Conservation (phyloP, 257 asterid genomes). For the Solanum sejunctum region DNA sequence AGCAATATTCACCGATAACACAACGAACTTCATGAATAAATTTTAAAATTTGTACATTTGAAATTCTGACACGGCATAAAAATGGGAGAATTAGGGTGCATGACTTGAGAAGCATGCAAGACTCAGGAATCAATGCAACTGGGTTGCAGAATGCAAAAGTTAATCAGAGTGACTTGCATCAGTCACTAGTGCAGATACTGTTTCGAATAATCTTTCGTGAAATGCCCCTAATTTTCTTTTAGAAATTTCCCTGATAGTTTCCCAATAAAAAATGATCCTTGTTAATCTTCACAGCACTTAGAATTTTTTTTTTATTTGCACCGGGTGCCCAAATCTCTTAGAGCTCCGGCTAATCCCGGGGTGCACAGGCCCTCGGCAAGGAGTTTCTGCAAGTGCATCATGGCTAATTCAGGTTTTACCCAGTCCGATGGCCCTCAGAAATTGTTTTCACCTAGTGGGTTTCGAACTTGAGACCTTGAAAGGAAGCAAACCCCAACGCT, state of each 20-base stretch:
- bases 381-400: too few relatives aligned
- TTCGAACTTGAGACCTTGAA: too few relatives aligned
- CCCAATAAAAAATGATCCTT: neutral
- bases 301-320: neutral
- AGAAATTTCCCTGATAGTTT: neutral
- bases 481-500: too few relatives aligned
- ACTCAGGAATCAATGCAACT: neutral
- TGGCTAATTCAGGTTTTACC: too few relatives aligned
- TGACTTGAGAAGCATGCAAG: neutral
- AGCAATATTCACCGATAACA: neutral
- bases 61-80: neutral
- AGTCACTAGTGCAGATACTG: neutral
- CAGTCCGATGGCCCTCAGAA: too few relatives aligned
- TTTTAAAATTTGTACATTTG: neutral
- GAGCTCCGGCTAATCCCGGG: too few relatives aligned
- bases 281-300: neutral
- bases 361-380: too few relatives aligned
- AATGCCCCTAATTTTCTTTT: neutral
- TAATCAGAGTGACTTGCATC: neutral
- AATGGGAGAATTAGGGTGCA: neutral
- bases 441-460: too few relatives aligned
- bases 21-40: neutral
- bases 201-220: neutral
- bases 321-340: too few relatives aligned
- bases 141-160: neutral